Evolutionary conservation across 2,329 filamentous ascomycete genomes (phyloP), one percentile per base, ranked within the genome.

Genomic region (Penicillium rolfsii): DNA sequence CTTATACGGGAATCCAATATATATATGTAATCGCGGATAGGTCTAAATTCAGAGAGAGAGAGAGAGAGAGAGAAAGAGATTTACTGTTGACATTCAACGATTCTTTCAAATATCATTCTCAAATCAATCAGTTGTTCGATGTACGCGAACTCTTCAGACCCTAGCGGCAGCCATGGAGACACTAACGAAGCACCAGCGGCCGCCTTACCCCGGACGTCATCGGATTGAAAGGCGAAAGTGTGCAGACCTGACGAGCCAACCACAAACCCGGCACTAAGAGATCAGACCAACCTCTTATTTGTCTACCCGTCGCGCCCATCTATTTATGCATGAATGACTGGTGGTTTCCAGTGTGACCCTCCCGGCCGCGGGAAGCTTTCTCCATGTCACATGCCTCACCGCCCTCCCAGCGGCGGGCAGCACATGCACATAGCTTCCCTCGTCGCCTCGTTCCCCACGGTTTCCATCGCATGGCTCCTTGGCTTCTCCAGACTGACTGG

Each of bases 341-440:
- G 19, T 22, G 19, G 19, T 22, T 22, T 22, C 19, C 19, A 22
- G 19, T 22, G 19, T 22, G 19, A 22, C 19, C 19, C 41, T 46
- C 41, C 36, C 40, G 26, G 40, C 36, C 28, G 28, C 19, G 12
- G 36, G 52, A 58, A 59, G 48, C 26, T 41, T 57, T 36, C 11
- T 22, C 41, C 46, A 59, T 57, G 62, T 64, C 62, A 65, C 63
- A 66, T 66, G 64, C 45, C 41, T 62, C 64, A 67, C 65, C 63
- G 64, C 63, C 57, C 58, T 59, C 54, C 55, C n/a, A 49, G 19
- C 19, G 48, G 52, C 40, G 54, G 41, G 52, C 52, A 66, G 56
- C 64, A 64, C 61, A 66, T 68, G 61, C 57, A 56, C 58, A 40
- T 48, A 58, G 57, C 60, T 33, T 33, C 30, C 19, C 19, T 58